Evolutionary conservation across 1,284 basidiomycete species (phyloP).

Genomic region (Porodaedalea pini): DNA sequence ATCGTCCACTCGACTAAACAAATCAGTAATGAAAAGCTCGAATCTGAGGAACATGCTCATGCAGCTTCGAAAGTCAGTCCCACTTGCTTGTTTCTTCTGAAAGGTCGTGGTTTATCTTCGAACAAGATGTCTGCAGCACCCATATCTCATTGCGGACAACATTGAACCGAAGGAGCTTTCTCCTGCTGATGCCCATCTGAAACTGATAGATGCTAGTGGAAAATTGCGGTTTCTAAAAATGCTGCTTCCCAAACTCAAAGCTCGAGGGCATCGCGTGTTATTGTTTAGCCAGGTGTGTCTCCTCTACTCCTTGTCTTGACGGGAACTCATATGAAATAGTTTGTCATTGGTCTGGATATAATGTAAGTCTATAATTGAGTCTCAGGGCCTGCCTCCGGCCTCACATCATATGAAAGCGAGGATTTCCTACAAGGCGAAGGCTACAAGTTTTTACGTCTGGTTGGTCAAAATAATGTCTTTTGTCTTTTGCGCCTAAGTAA

Average conservation of each 20-base stretch:
- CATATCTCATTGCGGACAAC: slow-evolving; percentile 80
- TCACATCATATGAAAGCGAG: slow-evolving; percentile 40
- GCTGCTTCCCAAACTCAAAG: slow-evolving; percentile 84
- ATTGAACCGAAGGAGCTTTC: slow-evolving; percentile 75
- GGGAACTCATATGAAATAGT: slow-evolving; percentile 47
- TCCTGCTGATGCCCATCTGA: slow-evolving; percentile 65
- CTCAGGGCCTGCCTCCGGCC: background rate
- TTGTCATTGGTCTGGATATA: slow-evolving; percentile 86
- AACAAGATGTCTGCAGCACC: slow-evolving; percentile 79
- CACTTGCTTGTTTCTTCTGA: background rate
- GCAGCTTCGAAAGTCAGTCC: slow-evolving; percentile 75
- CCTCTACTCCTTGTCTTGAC: slow-evolving; percentile 5
- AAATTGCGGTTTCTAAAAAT: slow-evolving; percentile 84
- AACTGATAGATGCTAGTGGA: slow-evolving; percentile 80
- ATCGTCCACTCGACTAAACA: slow-evolving; percentile 33
- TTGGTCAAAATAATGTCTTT: slow-evolving; percentile 36
- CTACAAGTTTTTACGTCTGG: slow-evolving; percentile 86
- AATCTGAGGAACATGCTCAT: slow-evolving; percentile 80
- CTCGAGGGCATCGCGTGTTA: slow-evolving; percentile 89
- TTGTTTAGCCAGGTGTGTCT: slow-evolving; percentile 89
- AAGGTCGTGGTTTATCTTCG: background rate
- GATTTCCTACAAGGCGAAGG: slow-evolving; percentile 91
- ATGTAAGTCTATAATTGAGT: slow-evolving; percentile 34
- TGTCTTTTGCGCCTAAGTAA: slow-evolving; percentile 15
- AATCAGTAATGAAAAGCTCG: slow-evolving; percentile 37